A percentile compares a stretch with the other conserved stretches of the same genome.
Evolutionary conservation across 2,329 filamentous ascomycete species (phyloP).

Genomic region (Coniochaeta sp.): DNA sequence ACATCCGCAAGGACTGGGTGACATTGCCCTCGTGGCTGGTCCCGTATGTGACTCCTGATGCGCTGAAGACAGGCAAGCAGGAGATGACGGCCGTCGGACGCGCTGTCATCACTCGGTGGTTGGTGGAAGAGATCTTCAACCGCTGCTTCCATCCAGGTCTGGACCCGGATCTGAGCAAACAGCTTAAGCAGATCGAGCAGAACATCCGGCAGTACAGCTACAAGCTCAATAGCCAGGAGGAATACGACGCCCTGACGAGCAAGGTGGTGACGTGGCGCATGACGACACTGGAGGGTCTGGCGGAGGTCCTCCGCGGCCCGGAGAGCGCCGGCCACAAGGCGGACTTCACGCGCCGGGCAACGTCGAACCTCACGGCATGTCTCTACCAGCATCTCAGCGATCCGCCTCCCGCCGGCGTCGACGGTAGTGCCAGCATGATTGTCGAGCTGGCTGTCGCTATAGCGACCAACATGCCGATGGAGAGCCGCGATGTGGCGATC

Average conservation of each 20-base stretch:
- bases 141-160: conserved; percentile 88
- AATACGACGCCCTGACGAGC: conserved; percentile 77
- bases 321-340: conserved; percentile 59
- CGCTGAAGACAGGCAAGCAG: conserved; percentile 79
- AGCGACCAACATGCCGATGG: conserved; percentile 75
- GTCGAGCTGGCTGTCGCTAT: conserved; percentile 85
- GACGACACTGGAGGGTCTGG: conserved; percentile 85
- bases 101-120: conserved; percentile 80
- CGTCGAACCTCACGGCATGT: conserved; percentile 58
- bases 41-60: conserved; percentile 74
- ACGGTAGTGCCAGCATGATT: conserved; percentile 86
- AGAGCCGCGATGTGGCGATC: conserved; percentile 84
- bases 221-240: conserved; percentile 69
- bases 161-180: conserved; percentile 64
- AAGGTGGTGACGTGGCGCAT: conserved; percentile 92
- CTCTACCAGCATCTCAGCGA: conserved; percentile 69
- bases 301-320: conserved; percentile 57
- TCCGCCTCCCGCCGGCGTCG: conserved; percentile 72
- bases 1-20: conserved; percentile 92
- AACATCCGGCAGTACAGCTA: conserved; percentile 77
- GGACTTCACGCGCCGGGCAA: conserved; percentile 62
- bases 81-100: conserved; percentile 96
- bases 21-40: conserved; percentile 73
- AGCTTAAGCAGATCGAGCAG: conserved; percentile 79
- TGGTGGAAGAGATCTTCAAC: conserved; percentile 86